These are phyloP conservation scores for Diacronema lutheri DNA, from an alignment of 78 protist species.

Conservation along the genomic window DNA sequence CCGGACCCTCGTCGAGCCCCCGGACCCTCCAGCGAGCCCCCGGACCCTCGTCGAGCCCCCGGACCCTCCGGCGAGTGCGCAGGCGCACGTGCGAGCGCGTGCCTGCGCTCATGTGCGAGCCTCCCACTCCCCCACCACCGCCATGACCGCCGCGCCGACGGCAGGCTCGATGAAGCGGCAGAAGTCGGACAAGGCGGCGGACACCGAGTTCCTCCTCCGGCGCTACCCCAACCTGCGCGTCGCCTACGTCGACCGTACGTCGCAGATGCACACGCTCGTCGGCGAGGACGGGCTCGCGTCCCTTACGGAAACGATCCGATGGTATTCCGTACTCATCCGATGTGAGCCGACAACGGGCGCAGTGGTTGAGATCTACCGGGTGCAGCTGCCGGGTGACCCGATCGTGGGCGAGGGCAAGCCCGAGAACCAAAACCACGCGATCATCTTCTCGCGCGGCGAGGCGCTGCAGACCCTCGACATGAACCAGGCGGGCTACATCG, in stretches of 20 bases:
- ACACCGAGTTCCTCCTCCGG: conserved; percentile 15
- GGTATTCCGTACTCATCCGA: not conserved
- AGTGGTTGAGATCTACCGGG: conserved; percentile 28
- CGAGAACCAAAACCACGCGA: conserved; percentile 47
- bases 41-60: too few species aligned
- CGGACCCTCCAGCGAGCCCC: too few species aligned
- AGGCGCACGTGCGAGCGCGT: not conserved
- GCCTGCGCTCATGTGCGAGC: too few species aligned
- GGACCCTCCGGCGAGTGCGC: too few species aligned
- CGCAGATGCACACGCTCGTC: not conserved
- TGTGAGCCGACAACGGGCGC: not conserved
- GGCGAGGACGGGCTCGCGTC: not conserved
- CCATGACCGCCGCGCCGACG: too few species aligned
- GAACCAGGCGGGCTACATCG: conserved; percentile 33
- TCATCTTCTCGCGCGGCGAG: conserved; percentile 48
- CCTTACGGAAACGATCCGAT: not conserved
- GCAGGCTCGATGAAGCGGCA: not conserved
- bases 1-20: too few species aligned
- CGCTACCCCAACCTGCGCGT: conserved; percentile 31
- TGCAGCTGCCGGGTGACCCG: conserved; percentile 39
- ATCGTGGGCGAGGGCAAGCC: conserved; percentile 46
- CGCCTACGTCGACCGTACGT: conserved; percentile 29
- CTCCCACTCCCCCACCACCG: too few species aligned
- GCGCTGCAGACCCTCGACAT: conserved; percentile 36
- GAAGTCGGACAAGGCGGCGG: conserved; percentile 28